These are phyloP conservation scores for Amylostereum areolatum DNA, from an alignment of 1,284 basidiomycete species.

Conservation along the genomic window DNA sequence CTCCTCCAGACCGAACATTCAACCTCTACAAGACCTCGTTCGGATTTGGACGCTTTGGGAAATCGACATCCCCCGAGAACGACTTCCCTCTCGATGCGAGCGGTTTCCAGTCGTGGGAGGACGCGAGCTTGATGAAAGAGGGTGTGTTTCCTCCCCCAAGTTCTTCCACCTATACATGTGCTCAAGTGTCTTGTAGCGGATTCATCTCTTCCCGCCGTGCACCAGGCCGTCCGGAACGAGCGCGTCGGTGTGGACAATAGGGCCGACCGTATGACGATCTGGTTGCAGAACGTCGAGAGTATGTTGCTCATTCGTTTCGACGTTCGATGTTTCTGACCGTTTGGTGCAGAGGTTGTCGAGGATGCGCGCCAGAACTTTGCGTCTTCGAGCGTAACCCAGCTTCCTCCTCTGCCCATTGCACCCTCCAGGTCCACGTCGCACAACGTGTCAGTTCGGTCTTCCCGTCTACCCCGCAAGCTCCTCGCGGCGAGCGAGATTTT, in stretches of 20 bases:
- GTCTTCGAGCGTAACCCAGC: conserved; percentile 38
- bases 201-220: conserved; percentile 45
- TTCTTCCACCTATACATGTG: neutral
- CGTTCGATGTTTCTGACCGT: neutral
- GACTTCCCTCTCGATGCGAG: conserved; percentile 20
- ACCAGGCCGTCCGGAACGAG: conserved; percentile 44
- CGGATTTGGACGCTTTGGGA: conserved; percentile 1
- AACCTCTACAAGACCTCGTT: neutral
- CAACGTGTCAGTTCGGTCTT: conserved; percentile 35
- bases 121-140: conserved; percentile 35
- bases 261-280: conserved; percentile 64
- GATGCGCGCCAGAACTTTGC: conserved; percentile 68
- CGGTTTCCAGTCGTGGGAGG: conserved; percentile 42
- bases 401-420: conserved; percentile 55
- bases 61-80: neutral
- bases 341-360: conserved; percentile 60
- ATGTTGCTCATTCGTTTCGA: conserved; percentile 25
- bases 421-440: conserved; percentile 48
- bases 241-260: conserved; percentile 45
- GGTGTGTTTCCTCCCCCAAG: conserved; percentile 22
- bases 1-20: conserved; percentile 5
- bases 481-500: conserved; percentile 71
- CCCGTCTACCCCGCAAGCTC: conserved; percentile 51
- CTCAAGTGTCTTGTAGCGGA: conserved; percentile 21
- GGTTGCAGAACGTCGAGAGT: conserved; percentile 79